Evolutionary conservation across 2,329 filamentous ascomycete species (phyloP), one percentile per base, ranked within the genome.

Genomic region (Geosmithia morbida): DNA sequence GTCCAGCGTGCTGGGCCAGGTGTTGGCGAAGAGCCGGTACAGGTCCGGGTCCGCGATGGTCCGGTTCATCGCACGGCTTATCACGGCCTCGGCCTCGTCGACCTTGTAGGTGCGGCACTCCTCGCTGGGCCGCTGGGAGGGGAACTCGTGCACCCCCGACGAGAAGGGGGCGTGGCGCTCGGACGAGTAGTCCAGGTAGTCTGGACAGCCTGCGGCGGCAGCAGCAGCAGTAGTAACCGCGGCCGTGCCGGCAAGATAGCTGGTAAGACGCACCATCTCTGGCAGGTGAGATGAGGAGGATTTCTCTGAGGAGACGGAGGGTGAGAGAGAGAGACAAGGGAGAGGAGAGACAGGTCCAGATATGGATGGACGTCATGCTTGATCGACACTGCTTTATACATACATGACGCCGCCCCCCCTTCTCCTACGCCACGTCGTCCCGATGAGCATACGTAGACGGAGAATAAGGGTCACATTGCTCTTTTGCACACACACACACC

Each of bases 41-140:
- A 88, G 69, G 58, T 89, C 85, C 39, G 85, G 84, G 59, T 96
- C 88, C 41, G 78, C 69, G 57, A 96, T 80, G 45, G 75, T 71
- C 26, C 68, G 65, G 40, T 79, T 80, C 69, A 94, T 77, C 51
- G 83, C 71, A 20, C 75, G 63, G 19, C 52, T 48, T 49, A 96
- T 86, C 42, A 85, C 75, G 47, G 80, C 68, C 60, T 96, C 90
- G 4, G 94, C 85, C 7, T 79, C 72, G 2, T 80, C 74, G 2
- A 86, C 85, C 51, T 77, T 77, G 68, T 92, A 94, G 1, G 86
- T 94, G 46, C 89, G 83, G 61, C 89, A 96, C 56, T 77, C 74
- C 46, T 74, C 68, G 1, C 74, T 73, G 0, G 90, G 90, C 26
- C 90, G 77, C 67, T 94, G 87, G 61, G 76, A 94, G 1, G 87